Conservation (phyloP, 345 rosid genomes). For the Boechera retrofracta region DNA sequence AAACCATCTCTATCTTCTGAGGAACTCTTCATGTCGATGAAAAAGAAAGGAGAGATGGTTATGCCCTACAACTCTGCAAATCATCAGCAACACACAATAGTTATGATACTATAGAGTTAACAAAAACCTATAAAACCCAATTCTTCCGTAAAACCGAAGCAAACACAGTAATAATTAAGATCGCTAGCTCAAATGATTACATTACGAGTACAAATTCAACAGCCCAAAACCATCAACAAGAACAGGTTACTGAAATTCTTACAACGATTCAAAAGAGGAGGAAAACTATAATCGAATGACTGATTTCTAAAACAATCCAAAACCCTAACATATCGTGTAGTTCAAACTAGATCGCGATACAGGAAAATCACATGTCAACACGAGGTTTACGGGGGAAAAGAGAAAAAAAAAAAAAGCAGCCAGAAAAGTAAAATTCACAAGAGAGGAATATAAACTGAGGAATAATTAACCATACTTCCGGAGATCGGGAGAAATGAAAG, state of each 20-base stretch:
- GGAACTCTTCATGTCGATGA: background rate
- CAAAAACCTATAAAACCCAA: background rate
- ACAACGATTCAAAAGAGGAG: background rate
- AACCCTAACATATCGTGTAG: background rate
- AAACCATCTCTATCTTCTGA: background rate
- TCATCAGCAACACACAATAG: slow-evolving; percentile 14
- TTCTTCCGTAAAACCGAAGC: background rate
- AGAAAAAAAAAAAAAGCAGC: background rate
- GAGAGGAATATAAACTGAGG: background rate
- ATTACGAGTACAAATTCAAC: no score
- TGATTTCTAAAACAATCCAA: background rate
- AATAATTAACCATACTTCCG: background rate
- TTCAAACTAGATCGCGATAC: slow-evolving; percentile 23
- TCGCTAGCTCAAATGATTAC: no score
- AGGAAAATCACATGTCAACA: slow-evolving; percentile 5
- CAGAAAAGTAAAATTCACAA: slow-evolving; percentile 12
- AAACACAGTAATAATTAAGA: background rate
- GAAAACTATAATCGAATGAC: background rate
- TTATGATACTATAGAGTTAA: background rate
- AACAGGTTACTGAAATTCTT: background rate
- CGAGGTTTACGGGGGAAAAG: background rate
- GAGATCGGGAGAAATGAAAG: background rate
- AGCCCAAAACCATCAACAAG: background rate
- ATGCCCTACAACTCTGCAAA: slow-evolving; percentile 23
- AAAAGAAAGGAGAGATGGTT: no score